Base-by-base conservation (phyloP, 495 filamentous ascomycete species). In the Hapsidospora chrysogenum region DNA sequence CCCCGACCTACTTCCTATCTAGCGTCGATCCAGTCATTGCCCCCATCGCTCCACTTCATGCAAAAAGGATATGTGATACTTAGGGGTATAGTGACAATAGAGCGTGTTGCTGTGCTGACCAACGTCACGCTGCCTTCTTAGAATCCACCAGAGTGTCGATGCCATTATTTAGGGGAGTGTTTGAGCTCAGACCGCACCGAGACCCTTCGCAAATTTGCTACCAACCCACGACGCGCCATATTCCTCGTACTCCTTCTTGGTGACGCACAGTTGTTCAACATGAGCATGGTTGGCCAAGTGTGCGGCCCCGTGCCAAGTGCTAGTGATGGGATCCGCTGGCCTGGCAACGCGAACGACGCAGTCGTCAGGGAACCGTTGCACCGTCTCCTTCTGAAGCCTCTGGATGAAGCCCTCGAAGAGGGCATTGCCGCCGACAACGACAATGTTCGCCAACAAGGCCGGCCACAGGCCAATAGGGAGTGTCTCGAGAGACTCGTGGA, bases 201-300 rank as follows among this genome's bases (percentile, higher is more conserved):
- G 33, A 9, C 59, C 57, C 13, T 47, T 36, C 2, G 60, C 46
- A 35, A 95, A 94, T 48, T 75, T 81, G 41, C 72, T 74, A 22
- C 67, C 71, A 16, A 78, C 66, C 84, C 82, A 95, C 16, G 57
- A 65, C 35, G 74, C 74, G 17, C 89, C 89, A 50, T 82, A 52
- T 53, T 99, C 89, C 33, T 82, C 72, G 53, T 96, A 96, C 48
- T 99, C 85, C 38, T 81, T 68, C 40, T 82, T 80, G 4, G 80
- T 86, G 10, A 95, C 80, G 0, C 72, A 68, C 9, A 84, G 55
- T 26, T 60, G 58, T 39, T 70, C 60, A 31, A 86, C 44, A 25
- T 76, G 64, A 36, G 64, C 65, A 49, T 89, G 72, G 20, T 52
- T 66, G 1, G 83, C 86, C 33, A 94, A 61, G 25, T 69, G 67